phyloP scores from a whole-genome alignment of 345 rosid species.

The Chamaenerion angustifolium region DNA sequence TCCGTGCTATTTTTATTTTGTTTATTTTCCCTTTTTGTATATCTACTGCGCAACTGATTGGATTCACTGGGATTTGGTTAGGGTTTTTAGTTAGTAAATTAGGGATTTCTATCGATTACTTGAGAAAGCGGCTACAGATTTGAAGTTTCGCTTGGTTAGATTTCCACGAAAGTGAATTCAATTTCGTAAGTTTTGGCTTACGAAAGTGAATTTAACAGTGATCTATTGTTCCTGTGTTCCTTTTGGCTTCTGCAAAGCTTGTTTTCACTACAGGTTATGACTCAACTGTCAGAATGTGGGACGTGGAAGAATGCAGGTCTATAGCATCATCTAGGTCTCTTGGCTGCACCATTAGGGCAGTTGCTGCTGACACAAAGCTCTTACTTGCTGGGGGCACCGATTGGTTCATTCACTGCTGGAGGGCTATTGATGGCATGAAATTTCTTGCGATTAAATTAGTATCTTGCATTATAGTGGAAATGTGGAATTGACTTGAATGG shows the following conservation, averaged over 20 bases:
- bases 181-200: too few species aligned
- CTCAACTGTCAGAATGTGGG: slow-evolving; percentile 73
- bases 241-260: slow-evolving; percentile 72
- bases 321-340: slow-evolving; percentile 63
- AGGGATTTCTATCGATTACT: too few species aligned
- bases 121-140: too few species aligned
- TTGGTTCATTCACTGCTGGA: slow-evolving; percentile 87
- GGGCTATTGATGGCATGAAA: slow-evolving; percentile 53
- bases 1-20: too few species aligned
- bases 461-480: neutral
- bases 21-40: too few species aligned
- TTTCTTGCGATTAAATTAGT: neutral
- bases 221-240: slow-evolving; percentile 43
- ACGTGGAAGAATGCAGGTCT: slow-evolving; percentile 68
- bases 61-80: too few species aligned
- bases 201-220: slow-evolving; percentile 24
- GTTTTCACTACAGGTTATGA: slow-evolving; percentile 83
- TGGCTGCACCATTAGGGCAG: slow-evolving; percentile 77
- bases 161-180: too few species aligned
- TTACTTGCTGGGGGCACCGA: slow-evolving; percentile 86
- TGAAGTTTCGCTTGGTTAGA: too few species aligned
- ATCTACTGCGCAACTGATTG: too few species aligned
- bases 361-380: slow-evolving; percentile 62
- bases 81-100: too few species aligned
- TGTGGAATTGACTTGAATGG: too few species aligned